Evolutionary conservation across 768 basidiomycete genomes (phyloP).

Genomic region (Leucocoprinus birnbaumii): DNA sequence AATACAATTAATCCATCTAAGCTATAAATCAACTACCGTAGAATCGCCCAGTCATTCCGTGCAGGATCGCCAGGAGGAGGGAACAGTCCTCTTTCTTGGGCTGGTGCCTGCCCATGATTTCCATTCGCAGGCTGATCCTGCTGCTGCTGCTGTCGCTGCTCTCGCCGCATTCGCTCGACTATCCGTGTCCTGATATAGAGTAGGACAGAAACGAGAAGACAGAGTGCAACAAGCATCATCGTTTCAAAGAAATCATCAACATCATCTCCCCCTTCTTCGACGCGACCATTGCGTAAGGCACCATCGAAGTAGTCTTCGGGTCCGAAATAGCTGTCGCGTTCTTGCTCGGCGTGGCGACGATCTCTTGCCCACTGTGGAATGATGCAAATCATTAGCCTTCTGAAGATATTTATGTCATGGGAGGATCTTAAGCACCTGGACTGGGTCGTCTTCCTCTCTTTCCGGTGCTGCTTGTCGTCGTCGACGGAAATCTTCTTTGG

Average conservation of each 20-base stretch:
- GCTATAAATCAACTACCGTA: constrained; percentile 36
- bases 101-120: constrained; percentile 19
- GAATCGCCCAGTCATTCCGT: constrained; percentile 62
- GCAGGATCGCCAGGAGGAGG: constrained; percentile 64
- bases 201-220: constrained; percentile 68
- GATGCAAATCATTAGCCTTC: constrained; percentile 2
- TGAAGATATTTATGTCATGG: no score
- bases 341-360: constrained; percentile 66
- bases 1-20: constrained; percentile 15
- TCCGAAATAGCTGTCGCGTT: constrained; percentile 70
- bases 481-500: constrained; percentile 72
- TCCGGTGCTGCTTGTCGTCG: constrained; percentile 38
- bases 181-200: constrained; percentile 80
- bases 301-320: constrained; percentile 85
- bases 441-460: constrained; percentile 65
- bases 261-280: constrained; percentile 51
- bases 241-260: constrained; percentile 78
- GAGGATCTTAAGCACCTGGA: constrained; percentile 53
- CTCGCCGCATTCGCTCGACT: constrained; percentile 67
- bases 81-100: constrained; percentile 41
- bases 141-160: constrained; percentile 50
- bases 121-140: constrained; percentile 26
- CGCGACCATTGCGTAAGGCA: constrained; percentile 52
- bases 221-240: constrained; percentile 71
- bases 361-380: constrained; percentile 70